These are phyloP conservation scores for Mortierella sp. DNA, from an alignment of 371 early-diverging fungal species.

Conservation along the genomic window DNA sequence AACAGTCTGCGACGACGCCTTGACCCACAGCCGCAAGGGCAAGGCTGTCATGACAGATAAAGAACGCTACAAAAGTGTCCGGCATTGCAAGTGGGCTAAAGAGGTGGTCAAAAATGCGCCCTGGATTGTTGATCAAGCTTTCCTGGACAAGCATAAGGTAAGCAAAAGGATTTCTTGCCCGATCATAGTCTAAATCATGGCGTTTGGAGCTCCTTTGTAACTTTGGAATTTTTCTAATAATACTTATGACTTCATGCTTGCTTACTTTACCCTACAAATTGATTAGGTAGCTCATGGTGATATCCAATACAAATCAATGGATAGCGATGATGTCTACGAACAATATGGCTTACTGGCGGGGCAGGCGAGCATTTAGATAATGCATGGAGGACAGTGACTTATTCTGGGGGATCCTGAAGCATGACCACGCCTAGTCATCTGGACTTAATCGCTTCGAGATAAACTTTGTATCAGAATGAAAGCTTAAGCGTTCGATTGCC, in stretches of 20 bases:
- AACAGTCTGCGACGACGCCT: slow-evolving; percentile 84
- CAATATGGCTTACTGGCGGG: no score
- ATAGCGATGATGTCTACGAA: slow-evolving; percentile 94
- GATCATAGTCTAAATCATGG: no score
- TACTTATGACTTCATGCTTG: no score
- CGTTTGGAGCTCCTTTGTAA: no score
- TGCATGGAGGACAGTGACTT: no score
- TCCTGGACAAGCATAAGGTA: slow-evolving; percentile 85
- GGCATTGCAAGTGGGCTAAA: slow-evolving; percentile 97
- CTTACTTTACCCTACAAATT: slow-evolving; percentile 62
- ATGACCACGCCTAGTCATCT: no score
- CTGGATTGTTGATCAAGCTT: slow-evolving; percentile 92
- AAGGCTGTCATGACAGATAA: slow-evolving; percentile 90
- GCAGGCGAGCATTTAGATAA: no score
- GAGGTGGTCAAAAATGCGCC: slow-evolving; percentile 92
- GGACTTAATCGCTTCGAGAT: no score
- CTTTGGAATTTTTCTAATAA: no score
- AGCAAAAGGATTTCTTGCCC: neutral
- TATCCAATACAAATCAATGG: slow-evolving; percentile 88
- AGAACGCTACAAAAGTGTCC: slow-evolving; percentile 91
- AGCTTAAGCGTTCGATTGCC: no score
- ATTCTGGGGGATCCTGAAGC: no score
- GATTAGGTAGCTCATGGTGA: slow-evolving; percentile 99
- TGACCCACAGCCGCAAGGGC: slow-evolving; percentile 91
- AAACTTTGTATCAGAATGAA: no score